Evolutionary conservation across 2,329 filamentous ascomycete genomes (phyloP).

Genomic region (Calonectria hongkongensis): DNA sequence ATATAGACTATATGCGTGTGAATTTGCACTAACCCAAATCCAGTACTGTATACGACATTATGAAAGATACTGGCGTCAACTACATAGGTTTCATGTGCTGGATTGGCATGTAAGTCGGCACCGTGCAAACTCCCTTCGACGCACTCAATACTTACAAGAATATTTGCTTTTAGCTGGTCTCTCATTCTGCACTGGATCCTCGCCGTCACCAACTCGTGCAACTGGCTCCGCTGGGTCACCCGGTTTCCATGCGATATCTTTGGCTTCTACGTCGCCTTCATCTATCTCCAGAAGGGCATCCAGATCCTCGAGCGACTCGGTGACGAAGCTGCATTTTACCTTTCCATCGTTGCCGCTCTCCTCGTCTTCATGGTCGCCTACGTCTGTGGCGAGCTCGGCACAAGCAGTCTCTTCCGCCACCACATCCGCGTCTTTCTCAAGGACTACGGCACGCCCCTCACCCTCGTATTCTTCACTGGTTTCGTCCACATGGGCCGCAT

Average conservation of each 20-base stretch:
- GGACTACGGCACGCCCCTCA: slow-evolving; percentile 90
- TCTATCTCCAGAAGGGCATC: slow-evolving; percentile 93
- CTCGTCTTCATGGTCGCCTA: slow-evolving; percentile 88
- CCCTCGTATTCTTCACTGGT: slow-evolving; percentile 90
- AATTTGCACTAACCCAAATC: neutral
- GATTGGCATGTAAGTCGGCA: slow-evolving; percentile 81
- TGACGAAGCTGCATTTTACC: slow-evolving; percentile 80
- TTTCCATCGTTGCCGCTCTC: slow-evolving; percentile 85
- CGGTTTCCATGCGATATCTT: slow-evolving; percentile 96
- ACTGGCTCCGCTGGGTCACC: slow-evolving; percentile 91
- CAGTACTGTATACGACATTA: slow-evolving; percentile 91
- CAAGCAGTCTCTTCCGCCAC: slow-evolving; percentile 83
- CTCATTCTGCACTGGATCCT: slow-evolving; percentile 89
- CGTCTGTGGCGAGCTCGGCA: slow-evolving; percentile 81
- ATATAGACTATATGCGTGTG: neutral
- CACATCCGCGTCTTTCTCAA: slow-evolving; percentile 88
- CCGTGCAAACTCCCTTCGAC: no score
- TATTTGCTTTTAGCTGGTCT: slow-evolving; percentile 77
- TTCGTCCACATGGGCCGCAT: slow-evolving; percentile 92
- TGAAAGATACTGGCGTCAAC: slow-evolving; percentile 83
- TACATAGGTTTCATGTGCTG: slow-evolving; percentile 95
- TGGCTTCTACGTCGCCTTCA: slow-evolving; percentile 93
- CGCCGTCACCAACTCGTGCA: slow-evolving; percentile 90
- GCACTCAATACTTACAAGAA: slow-evolving; percentile 19
- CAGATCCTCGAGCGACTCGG: slow-evolving; percentile 89